These are phyloP conservation scores for Epithemia pelagica DNA, from an alignment of 108 stramenopile genomes.

Conservation along the genomic window DNA sequence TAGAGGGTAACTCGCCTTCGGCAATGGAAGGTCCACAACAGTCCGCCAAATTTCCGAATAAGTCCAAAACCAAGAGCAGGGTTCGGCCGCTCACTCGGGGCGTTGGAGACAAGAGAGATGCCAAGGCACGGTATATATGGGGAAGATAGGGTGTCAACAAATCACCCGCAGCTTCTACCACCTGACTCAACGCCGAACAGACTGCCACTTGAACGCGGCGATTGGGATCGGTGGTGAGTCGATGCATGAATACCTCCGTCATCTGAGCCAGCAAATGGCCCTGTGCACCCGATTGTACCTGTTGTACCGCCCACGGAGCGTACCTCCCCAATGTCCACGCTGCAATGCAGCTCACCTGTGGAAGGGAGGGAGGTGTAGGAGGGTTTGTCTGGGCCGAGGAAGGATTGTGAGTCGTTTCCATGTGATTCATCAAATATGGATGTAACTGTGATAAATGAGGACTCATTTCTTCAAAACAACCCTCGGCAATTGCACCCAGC, in stretches of 20 bases:
- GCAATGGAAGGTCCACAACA: conserved; percentile 71
- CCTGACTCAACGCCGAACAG: conserved; percentile 73
- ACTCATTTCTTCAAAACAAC: conserved; percentile 72
- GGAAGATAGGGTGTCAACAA: conserved; percentile 75
- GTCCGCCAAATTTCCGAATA: conserved; percentile 81
- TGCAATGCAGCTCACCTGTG: conserved; percentile 77
- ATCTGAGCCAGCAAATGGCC: conserved; percentile 56
- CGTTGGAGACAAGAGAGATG: conserved; percentile 36
- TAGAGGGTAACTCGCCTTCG: conserved; percentile 56
- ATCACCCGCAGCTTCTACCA: conserved; percentile 79
- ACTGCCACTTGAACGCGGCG: conserved; percentile 81
- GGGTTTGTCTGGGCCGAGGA: conserved; percentile 18
- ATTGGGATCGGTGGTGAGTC: conserved; percentile 57
- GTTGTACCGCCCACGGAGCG: conserved; percentile 73
- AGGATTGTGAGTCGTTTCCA: conserved; percentile 27
- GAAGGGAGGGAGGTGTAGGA: conserved; percentile 37
- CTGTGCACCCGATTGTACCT: conserved; percentile 54
- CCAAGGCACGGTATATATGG: conserved; percentile 61
- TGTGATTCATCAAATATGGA: conserved; percentile 71
- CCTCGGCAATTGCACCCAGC: conserved; percentile 84
- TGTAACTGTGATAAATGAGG: conserved; percentile 65
- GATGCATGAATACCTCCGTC: conserved; percentile 61
- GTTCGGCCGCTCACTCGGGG: conserved; percentile 60
- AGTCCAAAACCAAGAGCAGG: conserved; percentile 79
- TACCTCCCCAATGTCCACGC: conserved; percentile 86